These are phyloP conservation scores for Dalbergia cultrata DNA, from an alignment of 306 rosid species.

Conservation along the genomic window DNA sequence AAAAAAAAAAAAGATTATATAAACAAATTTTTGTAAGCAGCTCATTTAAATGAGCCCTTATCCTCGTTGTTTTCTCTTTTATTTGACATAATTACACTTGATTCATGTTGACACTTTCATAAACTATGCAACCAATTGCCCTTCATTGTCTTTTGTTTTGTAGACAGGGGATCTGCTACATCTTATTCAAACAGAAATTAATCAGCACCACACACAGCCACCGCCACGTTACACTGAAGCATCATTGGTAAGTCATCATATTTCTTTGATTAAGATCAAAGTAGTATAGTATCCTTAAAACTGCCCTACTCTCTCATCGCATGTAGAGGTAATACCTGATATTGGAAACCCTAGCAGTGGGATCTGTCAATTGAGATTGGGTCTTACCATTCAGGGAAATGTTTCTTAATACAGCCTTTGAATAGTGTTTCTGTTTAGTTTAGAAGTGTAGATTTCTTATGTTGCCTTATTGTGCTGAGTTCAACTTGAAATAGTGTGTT, in stretches of 20 bases:
- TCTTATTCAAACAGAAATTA: slow-evolving; percentile 63
- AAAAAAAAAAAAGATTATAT: no score
- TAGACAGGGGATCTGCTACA: slow-evolving; percentile 71
- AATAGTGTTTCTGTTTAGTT: slow-evolving; percentile 17
- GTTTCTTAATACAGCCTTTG: slow-evolving; percentile 5
- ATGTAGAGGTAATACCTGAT: slow-evolving; percentile 25
- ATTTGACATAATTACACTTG: slow-evolving; percentile 5
- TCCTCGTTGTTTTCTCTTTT: not conserved
- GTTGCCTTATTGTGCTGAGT: slow-evolving; percentile 2
- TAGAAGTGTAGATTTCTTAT: slow-evolving; percentile 16
- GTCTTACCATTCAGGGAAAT: slow-evolving; percentile 12
- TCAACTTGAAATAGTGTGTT: not conserved
- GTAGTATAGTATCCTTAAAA: not conserved
- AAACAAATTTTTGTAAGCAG: not conserved
- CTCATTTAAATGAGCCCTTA: not conserved
- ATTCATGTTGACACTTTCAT: slow-evolving; percentile 4
- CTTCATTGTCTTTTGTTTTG: slow-evolving; percentile 54
- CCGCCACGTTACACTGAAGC: slow-evolving; percentile 92
- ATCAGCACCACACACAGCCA: slow-evolving; percentile 86
- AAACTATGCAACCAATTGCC: not conserved
- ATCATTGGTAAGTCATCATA: slow-evolving; percentile 67
- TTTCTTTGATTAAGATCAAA: slow-evolving; percentile 28
- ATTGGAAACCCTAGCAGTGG: slow-evolving; percentile 15
- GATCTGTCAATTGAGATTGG: slow-evolving; percentile 7
- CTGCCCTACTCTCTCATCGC: slow-evolving; percentile 8